Base-by-base conservation (phyloP, 257 asterid species). In the Coffea eugenioides region DNA sequence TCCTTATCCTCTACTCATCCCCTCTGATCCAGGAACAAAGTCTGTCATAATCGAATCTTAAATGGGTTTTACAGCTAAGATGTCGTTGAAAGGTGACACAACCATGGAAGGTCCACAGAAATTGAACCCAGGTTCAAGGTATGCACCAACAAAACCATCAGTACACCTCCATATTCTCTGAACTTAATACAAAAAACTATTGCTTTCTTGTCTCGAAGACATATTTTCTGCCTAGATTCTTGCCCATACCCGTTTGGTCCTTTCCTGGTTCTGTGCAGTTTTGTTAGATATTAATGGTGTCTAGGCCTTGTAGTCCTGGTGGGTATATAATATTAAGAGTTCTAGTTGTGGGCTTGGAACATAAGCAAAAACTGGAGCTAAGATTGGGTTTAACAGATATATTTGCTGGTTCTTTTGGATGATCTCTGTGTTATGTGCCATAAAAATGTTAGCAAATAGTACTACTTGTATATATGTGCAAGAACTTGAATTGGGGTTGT, bases 51-150 rank as follows among this genome's bases (percentile, higher is more conserved):
- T 90, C 97, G 85, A 85, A 86, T 91, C 94, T 89, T 86, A 76
- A 81, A 88, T 87, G 93, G 88, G 89, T 90, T 93, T 83, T 90
- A 89, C 97, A 91, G 97, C 97, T 95, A 90, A 92, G 80, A 74
- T 93, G 93, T 90, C 81, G 93, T 86, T 83, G 88, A 82, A 87
- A 87, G 80, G 83, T 83, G 94, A 83, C 89, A 86, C 90, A 91
- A 65, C 88, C 86, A 89, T 91, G 95, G 88, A 89, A 88, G 95
- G 94, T 86, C 92, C 97, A 90, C 94, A 86, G 72, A 81, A 72
- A 83, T 81, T 89, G 86, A 85, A 88, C 84, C 89, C 94, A 90
- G 89, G 92, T 93, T 95, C 99, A 95, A 91, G 98, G 98, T 91
- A 93, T 90, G 89, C 85, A 71, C 82, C 61, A 68, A 76, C 81